phyloP scores from a whole-genome alignment of 306 rosid species.

The Cucumis hystrix region DNA sequence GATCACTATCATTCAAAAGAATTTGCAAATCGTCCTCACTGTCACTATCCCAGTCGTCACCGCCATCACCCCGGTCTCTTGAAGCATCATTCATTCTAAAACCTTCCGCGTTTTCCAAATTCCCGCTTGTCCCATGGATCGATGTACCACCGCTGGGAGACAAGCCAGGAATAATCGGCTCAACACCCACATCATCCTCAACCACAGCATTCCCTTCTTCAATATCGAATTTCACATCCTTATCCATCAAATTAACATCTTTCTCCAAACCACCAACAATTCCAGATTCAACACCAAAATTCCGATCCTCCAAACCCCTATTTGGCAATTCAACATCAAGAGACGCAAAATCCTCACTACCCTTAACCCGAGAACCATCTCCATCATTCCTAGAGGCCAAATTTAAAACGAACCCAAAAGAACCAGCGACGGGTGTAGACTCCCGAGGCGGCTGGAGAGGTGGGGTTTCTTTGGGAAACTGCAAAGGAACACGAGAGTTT shows the following conservation, averaged over 20 bases:
- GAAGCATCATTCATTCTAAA: conserved; percentile 14
- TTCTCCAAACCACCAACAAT: neutral
- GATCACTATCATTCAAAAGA: conserved; percentile 70
- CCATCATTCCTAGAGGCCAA: conserved; percentile 3
- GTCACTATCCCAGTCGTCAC: conserved; percentile 90
- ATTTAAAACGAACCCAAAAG: conserved; percentile 13
- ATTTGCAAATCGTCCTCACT: conserved; percentile 96
- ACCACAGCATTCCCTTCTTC: conserved; percentile 42
- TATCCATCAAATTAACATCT: conserved; percentile 37
- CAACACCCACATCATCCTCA: conserved; percentile 26
- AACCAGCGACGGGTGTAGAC: neutral
- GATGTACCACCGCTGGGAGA: conserved; percentile 11
- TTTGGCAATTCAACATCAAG: conserved; percentile 4
- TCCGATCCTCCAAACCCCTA: conserved; percentile 15
- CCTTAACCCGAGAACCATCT: conserved; percentile 7
- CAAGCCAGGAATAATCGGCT: conserved; percentile 73
- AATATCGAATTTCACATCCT: conserved; percentile 76
- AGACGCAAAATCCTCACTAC: conserved; percentile 6
- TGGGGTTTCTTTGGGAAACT: conserved; percentile 19
- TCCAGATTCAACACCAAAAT: conserved; percentile 12
- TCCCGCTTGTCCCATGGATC: conserved; percentile 11
- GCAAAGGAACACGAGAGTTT: conserved; percentile 15
- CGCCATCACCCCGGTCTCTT: conserved; percentile 22
- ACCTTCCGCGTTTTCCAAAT: conserved; percentile 11
- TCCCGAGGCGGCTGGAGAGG: conserved; percentile 9